A percentile compares a stretch with the other conserved stretches of the same genome.
phyloP scores from a whole-genome alignment of 306 rosid species.

The Styphnolobium japonicum region DNA sequence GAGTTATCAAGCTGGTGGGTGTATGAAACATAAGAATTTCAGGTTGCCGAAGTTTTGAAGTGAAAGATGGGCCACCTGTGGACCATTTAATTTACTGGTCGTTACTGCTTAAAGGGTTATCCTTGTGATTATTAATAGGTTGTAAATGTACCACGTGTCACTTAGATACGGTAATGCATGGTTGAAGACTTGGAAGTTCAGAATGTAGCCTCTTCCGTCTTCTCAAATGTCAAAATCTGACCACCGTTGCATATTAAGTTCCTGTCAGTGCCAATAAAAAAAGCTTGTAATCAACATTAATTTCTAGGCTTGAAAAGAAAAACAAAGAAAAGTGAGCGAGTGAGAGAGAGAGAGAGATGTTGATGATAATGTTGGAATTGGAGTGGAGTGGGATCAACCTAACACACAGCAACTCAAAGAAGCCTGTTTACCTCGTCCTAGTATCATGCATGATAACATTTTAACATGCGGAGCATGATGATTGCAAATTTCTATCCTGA shows the following conservation, averaged over 20 bases:
- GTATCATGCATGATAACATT: neutral
- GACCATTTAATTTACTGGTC: neutral
- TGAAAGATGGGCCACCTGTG: slow-evolving; percentile 31
- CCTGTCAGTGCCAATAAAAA: no score
- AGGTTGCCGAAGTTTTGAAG: neutral
- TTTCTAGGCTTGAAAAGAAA: no score
- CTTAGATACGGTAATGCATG: neutral
- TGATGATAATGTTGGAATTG: neutral
- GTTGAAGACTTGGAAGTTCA: neutral
- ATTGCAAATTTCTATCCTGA: neutral
- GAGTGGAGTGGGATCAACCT: neutral
- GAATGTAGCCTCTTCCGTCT: neutral
- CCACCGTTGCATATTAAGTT: no score
- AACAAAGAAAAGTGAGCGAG: neutral
- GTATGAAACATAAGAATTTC: neutral
- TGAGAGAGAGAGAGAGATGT: neutral
- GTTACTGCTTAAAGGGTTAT: neutral
- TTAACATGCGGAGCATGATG: neutral
- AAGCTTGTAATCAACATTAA: no score
- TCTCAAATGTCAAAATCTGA: neutral
- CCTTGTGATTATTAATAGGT: neutral
- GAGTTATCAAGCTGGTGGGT: neutral
- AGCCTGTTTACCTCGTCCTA: neutral
- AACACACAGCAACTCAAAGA: neutral
- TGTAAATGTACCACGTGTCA: neutral